Evolutionary conservation across 2,329 filamentous ascomycete genomes (phyloP), one percentile per base, ranked within the genome.

Genomic region (Fusarium xyrophilum): DNA sequence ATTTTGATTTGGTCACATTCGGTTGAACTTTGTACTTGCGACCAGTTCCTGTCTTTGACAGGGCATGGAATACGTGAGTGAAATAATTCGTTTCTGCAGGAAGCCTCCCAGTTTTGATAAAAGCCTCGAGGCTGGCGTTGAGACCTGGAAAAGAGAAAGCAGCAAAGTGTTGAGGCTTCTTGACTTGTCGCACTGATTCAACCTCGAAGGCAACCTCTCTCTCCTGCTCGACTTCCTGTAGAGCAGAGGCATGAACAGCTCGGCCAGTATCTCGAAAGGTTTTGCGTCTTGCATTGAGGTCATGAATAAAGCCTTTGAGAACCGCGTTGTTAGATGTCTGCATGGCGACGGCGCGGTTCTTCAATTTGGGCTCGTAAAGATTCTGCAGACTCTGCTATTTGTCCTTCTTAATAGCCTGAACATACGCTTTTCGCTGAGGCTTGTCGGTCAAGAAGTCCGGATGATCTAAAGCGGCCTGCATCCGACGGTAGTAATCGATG

Each of bases 171-270:
- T 77, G 56, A 1, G 83, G 83, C 53, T 80, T 83, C 72, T 88
- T 84, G 7, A 85, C 77, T 68, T 88, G 83, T 5, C 86, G 82
- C 2, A 88, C 83, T 10, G 80, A 78, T 65, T 89, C 86, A 0
- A 88, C 82, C 65, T 89, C 84, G 38, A 83, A 81, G 3, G 84
- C 86, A 0, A 88, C 82, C 64, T 89, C 87, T 23, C 86, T 79
- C 71, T 89, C 86, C 60, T 84, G 82, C 47, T 84, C 82, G 1
- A 84, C 88, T 60, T 91, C 88, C 63, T 90, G 82, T 2, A 90
- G 73, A 0, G 85, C 85, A 0, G 86, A 85, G 1, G 79, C 80
- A 48, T 86, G 83, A 1, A 74, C 72, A 6, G 72, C 72, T n/a
- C 61, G 60, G 7, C 72, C 72, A 2, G 63, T 74, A 50, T 74